Base-by-base conservation (phyloP, 495 filamentous ascomycete genomes). In the Elaphomyces granulatus region DNA sequence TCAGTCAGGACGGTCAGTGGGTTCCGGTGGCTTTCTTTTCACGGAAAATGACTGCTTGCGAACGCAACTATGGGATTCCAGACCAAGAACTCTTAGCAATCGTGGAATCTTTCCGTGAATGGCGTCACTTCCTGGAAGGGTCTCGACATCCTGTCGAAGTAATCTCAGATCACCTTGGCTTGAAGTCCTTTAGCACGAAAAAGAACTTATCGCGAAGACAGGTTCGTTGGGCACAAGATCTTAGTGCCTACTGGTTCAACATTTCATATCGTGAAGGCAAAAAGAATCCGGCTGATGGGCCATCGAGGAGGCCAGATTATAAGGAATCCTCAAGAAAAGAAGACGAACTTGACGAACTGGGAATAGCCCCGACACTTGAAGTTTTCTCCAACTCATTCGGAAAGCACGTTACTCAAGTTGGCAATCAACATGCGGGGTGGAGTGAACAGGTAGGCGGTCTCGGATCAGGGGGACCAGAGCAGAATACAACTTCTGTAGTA, bases 51-150 rank as follows among this genome's bases (percentile, higher is more conserved):
- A 41, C 18, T 7, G 34, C 42, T 0, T 49, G 45, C 0, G 51
- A 64, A 36, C 16, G 19, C 0, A 61, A 63, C 31, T 63, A 61
- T 32, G 18, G 49, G 14, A 58, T 59, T n/a, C 38, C 56, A n/a
- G 36, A 61, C 30, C 52, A 59, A 31, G 49, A 52, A 35, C 28
- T 58, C 1, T 23, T 60, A 8, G 46, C 41, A 2, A 52, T 54
- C 6, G 53, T 58, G 6, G 23, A 28, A 12, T 28, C 23, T 6
- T 28, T 28, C 12, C 23, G 12, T 12, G 23, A 28, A 28, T 28
- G 23, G 23, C 23, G 23, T 12, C 23, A 28, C 23, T 28, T 6
- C 12, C 23, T 28, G 23, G 23, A 28, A 12, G 23, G 23, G 23
- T 28, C 23, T 6, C 6, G 12, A 12, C 12, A 6, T 12, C 23